A percentile compares a stretch with the other conserved stretches of the same genome.
Evolutionary conservation across 148 eudicot species (phyloP).

Genomic region (Rheum nobile): DNA sequence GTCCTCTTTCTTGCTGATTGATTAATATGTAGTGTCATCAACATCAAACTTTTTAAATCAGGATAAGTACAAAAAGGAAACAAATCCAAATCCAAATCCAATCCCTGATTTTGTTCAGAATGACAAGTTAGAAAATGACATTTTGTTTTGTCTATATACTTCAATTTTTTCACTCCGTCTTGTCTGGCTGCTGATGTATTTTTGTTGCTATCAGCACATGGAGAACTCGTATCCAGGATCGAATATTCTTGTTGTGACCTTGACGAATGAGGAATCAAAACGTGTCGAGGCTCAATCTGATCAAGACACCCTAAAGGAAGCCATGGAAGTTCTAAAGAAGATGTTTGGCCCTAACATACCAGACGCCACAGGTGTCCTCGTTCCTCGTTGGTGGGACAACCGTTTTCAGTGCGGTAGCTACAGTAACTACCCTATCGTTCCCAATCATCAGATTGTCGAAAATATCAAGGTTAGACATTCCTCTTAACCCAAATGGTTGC

Average conservation of each 20-base stretch:
- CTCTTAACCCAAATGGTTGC: not conserved
- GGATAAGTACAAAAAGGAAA: conserved; percentile 7
- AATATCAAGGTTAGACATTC: conserved; percentile 44
- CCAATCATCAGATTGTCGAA: conserved; percentile 43
- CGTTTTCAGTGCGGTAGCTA: conserved; percentile 83
- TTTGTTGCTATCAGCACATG: conserved; percentile 54
- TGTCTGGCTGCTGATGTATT: conserved; percentile 5
- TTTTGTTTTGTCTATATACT: not conserved
- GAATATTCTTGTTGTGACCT: conserved; percentile 68
- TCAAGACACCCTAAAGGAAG: conserved; percentile 68
- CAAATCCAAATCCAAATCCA: not conserved
- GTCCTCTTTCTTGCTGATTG: conserved; percentile 3
- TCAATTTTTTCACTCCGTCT: not conserved
- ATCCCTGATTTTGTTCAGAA: not conserved
- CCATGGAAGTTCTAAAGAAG: conserved; percentile 71
- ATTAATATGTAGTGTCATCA: not conserved
- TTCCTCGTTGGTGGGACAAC: conserved; percentile 85
- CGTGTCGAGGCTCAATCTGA: conserved; percentile 75
- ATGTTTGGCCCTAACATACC: conserved; percentile 80
- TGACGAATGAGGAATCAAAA: conserved; percentile 77
- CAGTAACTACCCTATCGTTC: conserved; percentile 65
- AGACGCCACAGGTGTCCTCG: conserved; percentile 64
- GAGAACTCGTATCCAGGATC: conserved; percentile 85
- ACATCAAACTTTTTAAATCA: not conserved
- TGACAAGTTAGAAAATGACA: conserved; percentile 5